Percentiles rank a stretch among this genome's conserved stretches.
Evolutionary conservation across 345 rosid genomes (phyloP).

Genomic region (Combretum micranthum): DNA sequence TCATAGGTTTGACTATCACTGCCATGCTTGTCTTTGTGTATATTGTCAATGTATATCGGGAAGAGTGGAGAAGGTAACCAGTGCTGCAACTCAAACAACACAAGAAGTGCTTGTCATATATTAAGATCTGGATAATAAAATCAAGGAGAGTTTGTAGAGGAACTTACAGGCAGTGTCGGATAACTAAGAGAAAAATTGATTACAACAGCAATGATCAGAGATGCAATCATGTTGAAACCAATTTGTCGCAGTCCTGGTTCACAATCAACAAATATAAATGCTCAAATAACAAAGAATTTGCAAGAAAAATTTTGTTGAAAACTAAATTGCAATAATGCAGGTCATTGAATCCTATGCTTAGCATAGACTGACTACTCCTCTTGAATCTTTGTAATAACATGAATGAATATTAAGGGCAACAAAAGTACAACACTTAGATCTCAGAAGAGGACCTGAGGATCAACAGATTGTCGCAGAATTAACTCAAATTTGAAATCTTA

Average conservation of each 20-base stretch:
- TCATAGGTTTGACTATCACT: slow-evolving; percentile 64
- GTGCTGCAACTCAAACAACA: slow-evolving; percentile 26
- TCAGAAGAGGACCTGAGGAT: no score
- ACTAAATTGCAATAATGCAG: background rate
- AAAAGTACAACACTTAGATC: no score
- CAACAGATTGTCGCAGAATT: no score
- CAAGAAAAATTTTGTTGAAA: no score
- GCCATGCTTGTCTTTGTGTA: slow-evolving; percentile 73
- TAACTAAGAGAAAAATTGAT: slow-evolving; percentile 53
- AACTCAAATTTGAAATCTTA: no score
- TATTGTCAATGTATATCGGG: slow-evolving; percentile 64
- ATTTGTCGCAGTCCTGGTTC: slow-evolving; percentile 45
- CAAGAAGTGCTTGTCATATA: background rate
- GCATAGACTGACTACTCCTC: no score
- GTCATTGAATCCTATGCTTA: no score
- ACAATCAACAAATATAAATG: background rate
- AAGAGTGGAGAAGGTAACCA: slow-evolving; percentile 77
- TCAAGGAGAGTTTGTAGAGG: background rate
- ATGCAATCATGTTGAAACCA: slow-evolving; percentile 58
- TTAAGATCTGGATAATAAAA: background rate
- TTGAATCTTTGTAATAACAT: no score
- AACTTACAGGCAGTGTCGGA: slow-evolving; percentile 54
- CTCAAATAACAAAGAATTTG: background rate
- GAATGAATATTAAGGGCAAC: no score
- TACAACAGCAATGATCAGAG: slow-evolving; percentile 34